phyloP scores from a whole-genome alignment of 192 early-diverging fungal genomes.

The Entomortierella parvispora region DNA sequence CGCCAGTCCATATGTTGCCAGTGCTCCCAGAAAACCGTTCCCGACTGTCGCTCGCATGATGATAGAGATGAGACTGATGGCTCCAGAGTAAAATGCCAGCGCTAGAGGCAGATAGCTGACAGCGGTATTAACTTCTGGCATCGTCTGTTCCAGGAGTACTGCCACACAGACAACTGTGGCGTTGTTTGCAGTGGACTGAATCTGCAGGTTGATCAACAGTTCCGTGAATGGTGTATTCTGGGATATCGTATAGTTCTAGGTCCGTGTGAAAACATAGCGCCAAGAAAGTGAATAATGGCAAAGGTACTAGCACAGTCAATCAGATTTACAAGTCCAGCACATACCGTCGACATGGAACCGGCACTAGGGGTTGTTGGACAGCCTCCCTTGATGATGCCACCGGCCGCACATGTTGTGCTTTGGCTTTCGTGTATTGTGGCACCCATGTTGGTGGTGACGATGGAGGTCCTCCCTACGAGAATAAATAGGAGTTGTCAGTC shows the following conservation, averaged over 20 bases:
- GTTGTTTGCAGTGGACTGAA: conserved; percentile 8
- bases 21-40: conserved; percentile 25
- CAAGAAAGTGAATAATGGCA: background rate
- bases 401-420: conserved; percentile 13
- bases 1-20: conserved; percentile 34
- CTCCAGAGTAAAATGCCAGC: conserved; percentile 28
- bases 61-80: conserved; percentile 24
- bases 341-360: conserved; percentile 22
- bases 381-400: conserved; percentile 16
- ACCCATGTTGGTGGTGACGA: conserved; percentile 8
- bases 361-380: conserved; percentile 22
- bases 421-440: conserved; percentile 21
- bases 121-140: conserved; percentile 18
- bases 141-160: conserved; percentile 30
- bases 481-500: too few species aligned
- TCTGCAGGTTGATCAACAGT: conserved; percentile 28
- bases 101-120: conserved; percentile 41
- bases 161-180: conserved; percentile 32
- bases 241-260: conserved; percentile 24
- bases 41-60: conserved; percentile 23
- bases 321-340: background rate
- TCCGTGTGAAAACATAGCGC: background rate
- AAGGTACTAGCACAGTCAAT: too few species aligned
- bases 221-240: conserved; percentile 39
- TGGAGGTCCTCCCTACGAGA: conserved; percentile 19